Conservation (phyloP, 2,329 filamentous ascomycete species). For the Arthrobotrys iridis region DNA sequence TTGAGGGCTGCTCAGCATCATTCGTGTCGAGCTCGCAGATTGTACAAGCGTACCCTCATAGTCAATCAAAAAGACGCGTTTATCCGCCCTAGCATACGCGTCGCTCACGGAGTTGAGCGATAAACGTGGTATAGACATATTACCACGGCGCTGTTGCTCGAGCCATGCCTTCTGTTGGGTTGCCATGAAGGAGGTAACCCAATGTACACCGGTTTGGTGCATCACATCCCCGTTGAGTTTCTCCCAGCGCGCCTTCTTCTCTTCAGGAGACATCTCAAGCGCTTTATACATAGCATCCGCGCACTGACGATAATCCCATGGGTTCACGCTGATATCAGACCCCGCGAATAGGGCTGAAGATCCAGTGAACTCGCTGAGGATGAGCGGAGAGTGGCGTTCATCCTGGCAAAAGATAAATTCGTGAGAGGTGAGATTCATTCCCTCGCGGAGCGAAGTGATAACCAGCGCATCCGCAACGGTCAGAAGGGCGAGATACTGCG, state of each 20-base stretch:
- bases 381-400: constrained; percentile 87
- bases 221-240: constrained; percentile 78
- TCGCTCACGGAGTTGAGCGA: constrained; percentile 73
- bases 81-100: constrained; percentile 73
- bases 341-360: constrained; percentile 85
- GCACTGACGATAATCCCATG: constrained; percentile 91
- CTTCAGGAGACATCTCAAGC: constrained; percentile 78
- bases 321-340: constrained; percentile 86
- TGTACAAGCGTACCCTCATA: constrained; percentile 92
- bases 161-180: constrained; percentile 80
- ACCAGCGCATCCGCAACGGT: constrained; percentile 90
- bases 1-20: constrained; percentile 86
- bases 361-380: constrained; percentile 94
- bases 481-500: constrained; percentile 90
- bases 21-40: constrained; percentile 83
- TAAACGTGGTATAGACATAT: constrained; percentile 84
- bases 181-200: constrained; percentile 80
- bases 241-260: constrained; percentile 79
- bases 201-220: constrained; percentile 83
- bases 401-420: constrained; percentile 95
- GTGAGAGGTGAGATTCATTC: constrained; percentile 96
- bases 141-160: constrained; percentile 84
- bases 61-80: constrained; percentile 86
- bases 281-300: constrained; percentile 85
- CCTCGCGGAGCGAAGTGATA: constrained; percentile 93